Conservation (phyloP, 305 asterid species). For the Fraxinus angustifolia region DNA sequence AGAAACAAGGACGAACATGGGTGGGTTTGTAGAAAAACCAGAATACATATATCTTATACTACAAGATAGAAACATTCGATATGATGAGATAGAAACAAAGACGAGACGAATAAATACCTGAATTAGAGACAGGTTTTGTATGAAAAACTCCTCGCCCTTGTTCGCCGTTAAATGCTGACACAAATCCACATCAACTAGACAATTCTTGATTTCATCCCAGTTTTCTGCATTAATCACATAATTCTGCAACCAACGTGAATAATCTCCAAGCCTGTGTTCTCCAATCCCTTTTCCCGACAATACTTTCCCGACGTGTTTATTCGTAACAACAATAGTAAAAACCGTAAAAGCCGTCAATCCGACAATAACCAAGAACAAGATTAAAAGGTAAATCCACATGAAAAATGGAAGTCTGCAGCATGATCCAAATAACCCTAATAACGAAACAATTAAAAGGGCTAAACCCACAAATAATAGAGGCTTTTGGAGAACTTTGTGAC, state of each 20-base stretch:
- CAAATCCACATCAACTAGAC: conserved; percentile 41
- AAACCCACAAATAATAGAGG: conserved; percentile 51
- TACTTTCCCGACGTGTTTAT: conserved; percentile 41
- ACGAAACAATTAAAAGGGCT: conserved; percentile 41
- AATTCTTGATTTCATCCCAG: conserved; percentile 65
- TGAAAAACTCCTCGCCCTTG: conserved; percentile 24
- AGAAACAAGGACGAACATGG: not conserved
- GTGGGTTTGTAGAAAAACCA: not conserved
- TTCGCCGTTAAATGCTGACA: conserved; percentile 34
- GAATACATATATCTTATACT: not conserved
- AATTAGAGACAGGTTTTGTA: conserved; percentile 28
- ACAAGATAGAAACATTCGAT: not conserved
- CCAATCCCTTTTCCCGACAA: conserved; percentile 47
- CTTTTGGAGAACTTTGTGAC: conserved; percentile 40
- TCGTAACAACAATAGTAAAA: conserved; percentile 60
- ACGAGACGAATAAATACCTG: conserved; percentile 32
- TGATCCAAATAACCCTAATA: conserved; percentile 56
- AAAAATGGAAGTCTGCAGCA: conserved; percentile 32
- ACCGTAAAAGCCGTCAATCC: conserved; percentile 42
- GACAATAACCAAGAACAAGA: conserved; percentile 42
- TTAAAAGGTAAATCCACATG: conserved; percentile 51
- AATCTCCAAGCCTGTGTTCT: conserved; percentile 54
- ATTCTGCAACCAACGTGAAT: conserved; percentile 63
- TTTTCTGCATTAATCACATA: conserved; percentile 48
- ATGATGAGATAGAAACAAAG: not conserved